Evolutionary conservation across 2,329 filamentous ascomycete species (phyloP), one percentile per base, ranked within the genome.

Genomic region (Fusarium mangiferae): DNA sequence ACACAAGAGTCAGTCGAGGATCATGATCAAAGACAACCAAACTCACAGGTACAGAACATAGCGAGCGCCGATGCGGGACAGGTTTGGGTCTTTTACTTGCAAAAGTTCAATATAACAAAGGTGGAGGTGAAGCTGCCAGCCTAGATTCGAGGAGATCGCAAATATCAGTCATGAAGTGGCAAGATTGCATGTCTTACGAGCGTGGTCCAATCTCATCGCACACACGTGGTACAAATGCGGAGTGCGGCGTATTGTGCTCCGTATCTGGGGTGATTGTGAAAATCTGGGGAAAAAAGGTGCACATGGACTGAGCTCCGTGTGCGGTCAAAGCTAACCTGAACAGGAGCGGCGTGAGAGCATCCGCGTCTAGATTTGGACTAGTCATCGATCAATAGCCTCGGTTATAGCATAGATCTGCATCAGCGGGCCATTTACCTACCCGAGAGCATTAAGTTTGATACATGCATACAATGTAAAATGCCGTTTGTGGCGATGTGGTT

Each of bases 21-120:
- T 20, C 9, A 5, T 18, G n/a, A 13, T 9, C 7, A 36, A 35
- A 14, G 2, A n/a, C 24, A 15, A 17, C 8, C 7, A 14, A 20
- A 63, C 61, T 2, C 35, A 63, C 61, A 63, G 26, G 41, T 39
- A 28, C 14, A 60, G 57, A 63, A 63, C 61, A 63, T 62, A 1
- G 10, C 24, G 52, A n/a, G 17, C 14, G 36, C 22, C 6, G 20
- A 15, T 30, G 26, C n/a, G 11, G 48, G 22, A 7, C 22, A 35
- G 15, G 8, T 10, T 12, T 14, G 22, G 30, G 7, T 4, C 5
- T 13, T 10, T 13, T n/a, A 5, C 28, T 18, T 51, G 30, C 22
- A 9, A 13, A 18, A 14, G 7, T 39, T 7, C 6, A 13, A 46
- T 11, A 6, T 13, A 13, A 38, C 17, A 17, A 28, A 45, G 9